Conservation (phyloP, 2,329 filamentous ascomycete species). For the Fonsecaea pugnacius region DNA sequence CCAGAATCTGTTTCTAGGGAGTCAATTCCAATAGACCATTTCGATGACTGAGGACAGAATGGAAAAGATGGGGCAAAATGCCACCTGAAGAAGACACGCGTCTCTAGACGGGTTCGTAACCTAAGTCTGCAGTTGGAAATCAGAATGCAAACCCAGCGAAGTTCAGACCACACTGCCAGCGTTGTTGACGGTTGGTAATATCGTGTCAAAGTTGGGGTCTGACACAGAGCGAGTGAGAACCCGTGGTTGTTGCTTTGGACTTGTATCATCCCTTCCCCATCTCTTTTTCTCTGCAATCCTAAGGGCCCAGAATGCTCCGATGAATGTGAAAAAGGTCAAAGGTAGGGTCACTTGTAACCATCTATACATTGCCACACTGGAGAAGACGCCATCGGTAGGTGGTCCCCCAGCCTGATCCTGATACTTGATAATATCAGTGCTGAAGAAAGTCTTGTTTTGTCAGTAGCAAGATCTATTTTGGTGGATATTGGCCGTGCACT, state of each 20-base stretch:
- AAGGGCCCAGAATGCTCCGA: slow-evolving; percentile 17
- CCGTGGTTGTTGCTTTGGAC: background rate
- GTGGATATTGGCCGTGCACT: slow-evolving; percentile 14
- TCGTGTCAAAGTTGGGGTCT: background rate
- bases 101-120: too few relatives aligned
- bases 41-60: too few relatives aligned
- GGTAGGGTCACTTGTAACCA: slow-evolving; percentile 49
- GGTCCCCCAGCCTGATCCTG: slow-evolving; percentile 36
- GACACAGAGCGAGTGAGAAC: background rate
- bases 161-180: background rate
- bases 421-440: slow-evolving; percentile 47
- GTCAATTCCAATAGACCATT: too few relatives aligned
- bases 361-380: slow-evolving; percentile 40
- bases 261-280: background rate
- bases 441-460: slow-evolving; percentile 45
- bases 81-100: too few relatives aligned
- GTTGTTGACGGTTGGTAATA: background rate
- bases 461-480: background rate
- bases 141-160: too few relatives aligned
- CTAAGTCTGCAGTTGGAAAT: too few relatives aligned
- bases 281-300: background rate
- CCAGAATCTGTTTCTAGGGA: too few relatives aligned
- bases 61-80: too few relatives aligned
- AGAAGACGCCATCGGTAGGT: slow-evolving; percentile 38
- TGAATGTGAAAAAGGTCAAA: slow-evolving; percentile 42